phyloP scores from a whole-genome alignment of 2,329 filamentous ascomycete species.

The Colletotrichum lentis region DNA sequence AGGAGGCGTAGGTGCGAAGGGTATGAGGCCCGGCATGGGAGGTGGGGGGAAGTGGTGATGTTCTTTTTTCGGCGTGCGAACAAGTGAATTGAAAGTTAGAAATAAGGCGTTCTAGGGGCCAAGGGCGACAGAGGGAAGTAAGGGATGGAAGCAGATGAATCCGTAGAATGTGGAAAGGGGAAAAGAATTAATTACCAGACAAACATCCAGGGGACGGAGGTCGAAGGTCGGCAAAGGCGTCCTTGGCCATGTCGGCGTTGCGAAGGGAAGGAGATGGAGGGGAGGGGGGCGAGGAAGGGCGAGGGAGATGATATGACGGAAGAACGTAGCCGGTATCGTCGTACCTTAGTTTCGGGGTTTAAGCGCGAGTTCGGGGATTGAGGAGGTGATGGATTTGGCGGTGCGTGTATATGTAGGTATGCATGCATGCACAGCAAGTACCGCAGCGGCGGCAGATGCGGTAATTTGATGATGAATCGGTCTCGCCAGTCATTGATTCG shows the following conservation, averaged over 20 bases:
- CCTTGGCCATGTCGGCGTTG: constrained; percentile 28
- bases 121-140: background rate
- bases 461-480: background rate
- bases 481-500: background rate
- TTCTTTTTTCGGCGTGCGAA: constrained; percentile 4
- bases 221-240: constrained; percentile 21
- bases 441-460: background rate
- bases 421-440: background rate
- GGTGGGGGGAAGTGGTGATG: constrained; percentile 17
- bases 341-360: constrained; percentile 33
- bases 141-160: background rate
- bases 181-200: constrained; percentile 26
- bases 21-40: constrained; percentile 36
- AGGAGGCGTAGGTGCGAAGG: constrained; percentile 32
- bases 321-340: constrained; percentile 20
- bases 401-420: background rate
- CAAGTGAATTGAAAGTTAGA: constrained; percentile 13
- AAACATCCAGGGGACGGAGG: constrained; percentile 23
- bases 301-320: constrained; percentile 17
- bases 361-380: constrained; percentile 31
- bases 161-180: background rate
- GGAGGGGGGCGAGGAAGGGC: constrained; percentile 17
- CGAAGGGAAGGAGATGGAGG: constrained; percentile 7
- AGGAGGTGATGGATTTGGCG: background rate
- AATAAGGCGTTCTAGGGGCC: background rate